Percentiles rank a stretch among this genome's conserved stretches.
These are phyloP conservation scores for Mollisia scopiformis DNA, from an alignment of 2,329 filamentous ascomycete species.

Conservation along the genomic window DNA sequence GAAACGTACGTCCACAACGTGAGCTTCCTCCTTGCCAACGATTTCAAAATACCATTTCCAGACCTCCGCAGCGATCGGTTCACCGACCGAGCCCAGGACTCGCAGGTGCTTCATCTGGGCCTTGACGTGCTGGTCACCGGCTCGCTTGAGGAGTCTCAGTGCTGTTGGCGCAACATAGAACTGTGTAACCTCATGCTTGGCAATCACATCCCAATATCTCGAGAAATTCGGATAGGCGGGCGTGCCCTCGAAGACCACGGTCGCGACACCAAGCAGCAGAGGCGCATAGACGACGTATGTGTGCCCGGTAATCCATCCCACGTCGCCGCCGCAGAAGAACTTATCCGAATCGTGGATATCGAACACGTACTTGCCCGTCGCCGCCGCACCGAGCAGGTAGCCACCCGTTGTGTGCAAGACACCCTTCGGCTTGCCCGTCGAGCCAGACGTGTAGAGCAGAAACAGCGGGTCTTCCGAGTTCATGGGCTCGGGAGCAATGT, in stretches of 20 bases:
- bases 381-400: constrained; percentile 90
- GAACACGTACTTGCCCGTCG: constrained; percentile 98
- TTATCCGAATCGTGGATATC: constrained; percentile 93
- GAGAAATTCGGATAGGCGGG: constrained; percentile 98
- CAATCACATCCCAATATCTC: constrained; percentile 98
- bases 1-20: constrained; percentile 85
- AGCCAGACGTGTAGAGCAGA: constrained; percentile 96
- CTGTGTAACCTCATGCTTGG: constrained; percentile 92
- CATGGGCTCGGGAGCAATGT: constrained; percentile 87
- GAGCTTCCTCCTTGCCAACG: constrained; percentile 90
- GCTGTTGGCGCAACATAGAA: constrained; percentile 99
- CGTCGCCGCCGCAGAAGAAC: constrained; percentile 98
- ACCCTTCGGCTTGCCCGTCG: constrained; percentile 98
- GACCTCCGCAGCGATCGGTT: constrained; percentile 96
- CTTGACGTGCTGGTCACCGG: constrained; percentile 90
- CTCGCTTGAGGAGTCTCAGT: constrained; percentile 89
- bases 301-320: constrained; percentile 98
- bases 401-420: constrained; percentile 97
- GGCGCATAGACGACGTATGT: constrained; percentile 98
- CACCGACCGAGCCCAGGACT: constrained; percentile 91
- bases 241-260: constrained; percentile 96
- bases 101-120: constrained; percentile 86
- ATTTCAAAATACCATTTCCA: constrained; percentile 99
- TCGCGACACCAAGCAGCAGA: constrained; percentile 87
- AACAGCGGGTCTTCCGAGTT: constrained; percentile 95